Evolutionary conservation across 2,329 filamentous ascomycete species (phyloP).

Genomic region (Chaetothyriales sp.): DNA sequence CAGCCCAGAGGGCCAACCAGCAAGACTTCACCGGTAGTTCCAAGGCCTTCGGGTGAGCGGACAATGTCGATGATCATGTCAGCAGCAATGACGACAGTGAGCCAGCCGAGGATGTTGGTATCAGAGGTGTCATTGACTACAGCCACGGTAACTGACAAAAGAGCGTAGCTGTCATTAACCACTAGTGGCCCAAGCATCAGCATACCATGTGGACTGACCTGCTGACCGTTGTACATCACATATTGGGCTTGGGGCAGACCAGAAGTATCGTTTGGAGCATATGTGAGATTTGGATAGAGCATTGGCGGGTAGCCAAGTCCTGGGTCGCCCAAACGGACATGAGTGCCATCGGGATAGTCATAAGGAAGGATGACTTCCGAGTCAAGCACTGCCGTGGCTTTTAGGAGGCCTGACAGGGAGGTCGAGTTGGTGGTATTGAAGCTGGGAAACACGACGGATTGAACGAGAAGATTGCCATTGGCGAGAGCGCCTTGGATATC

Average conservation of each 20-base stretch:
- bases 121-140: slow-evolving; percentile 57
- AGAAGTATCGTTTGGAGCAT: slow-evolving; percentile 30
- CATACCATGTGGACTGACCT: slow-evolving; percentile 30
- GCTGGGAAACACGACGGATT: slow-evolving; percentile 59
- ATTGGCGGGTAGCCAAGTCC: slow-evolving; percentile 54
- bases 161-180: slow-evolving; percentile 57
- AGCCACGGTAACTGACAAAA: slow-evolving; percentile 70
- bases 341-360: slow-evolving; percentile 41
- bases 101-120: slow-evolving; percentile 60
- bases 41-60: slow-evolving; percentile 54
- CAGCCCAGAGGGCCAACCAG: slow-evolving; percentile 53
- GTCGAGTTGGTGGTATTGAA: slow-evolving; percentile 43
- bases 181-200: slow-evolving; percentile 65
- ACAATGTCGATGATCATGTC: slow-evolving; percentile 49
- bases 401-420: slow-evolving; percentile 42
- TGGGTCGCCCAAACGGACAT: slow-evolving; percentile 47
- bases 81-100: slow-evolving; percentile 66
- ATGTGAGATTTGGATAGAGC: slow-evolving; percentile 70
- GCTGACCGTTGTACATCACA: slow-evolving; percentile 29
- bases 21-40: slow-evolving; percentile 54
- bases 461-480: slow-evolving; percentile 49
- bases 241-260: slow-evolving; percentile 11
- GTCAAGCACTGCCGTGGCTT: slow-evolving; percentile 44
- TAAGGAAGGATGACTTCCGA: slow-evolving; percentile 49
- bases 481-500: slow-evolving; percentile 60